Base-by-base conservation (phyloP, 2,329 filamentous ascomycete species). In the Scedosporium minutisporum region DNA sequence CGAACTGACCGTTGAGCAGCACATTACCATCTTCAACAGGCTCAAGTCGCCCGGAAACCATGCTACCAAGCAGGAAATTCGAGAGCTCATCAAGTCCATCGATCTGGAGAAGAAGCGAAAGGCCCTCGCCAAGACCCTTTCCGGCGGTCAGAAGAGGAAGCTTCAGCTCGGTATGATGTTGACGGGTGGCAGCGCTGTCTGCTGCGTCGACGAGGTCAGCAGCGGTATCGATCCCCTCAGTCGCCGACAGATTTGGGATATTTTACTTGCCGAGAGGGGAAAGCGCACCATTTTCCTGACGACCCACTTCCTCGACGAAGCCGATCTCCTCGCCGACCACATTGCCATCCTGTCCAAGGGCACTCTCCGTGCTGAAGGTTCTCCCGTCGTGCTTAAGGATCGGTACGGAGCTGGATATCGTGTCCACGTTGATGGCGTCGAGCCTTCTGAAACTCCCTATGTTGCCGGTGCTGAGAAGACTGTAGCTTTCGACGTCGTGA, bases 111-210 rank as follows among this genome's bases (percentile, higher is more conserved):
- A 85, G 61, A 97, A 97, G 75, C 77, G 86, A 48, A 83, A 85
- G 42, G 88, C 92, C 0, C 79, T 81, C 64, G 84, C 91, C 0
- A 87, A 86, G 70, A 96, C 91, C 0, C 78, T 97, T 0, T 96
- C 91, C 2, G 93, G 93, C 7, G 93, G 93, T 0, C 93, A 97
- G 73, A 96, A 96, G 76, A 82, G 93, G 61, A 97, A 97, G 73
- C 80, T 96, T 7, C 93, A 97, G 73, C 80, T 97, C 2, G 92
- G 91, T 4, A 93, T 96, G 86, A 96, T 96, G 91, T 86, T 97
- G 68, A 96, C 91, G 3, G 93, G 93, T 65, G 92, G 91, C 10
- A 93, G 89, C 65, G 86, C 86, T 25, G 87, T 97, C 0, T 96
- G 93, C 75, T 95, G 91, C 69, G 86, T 97, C 5, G 93, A 97